A percentile compares a stretch with the other conserved stretches of the same genome.
phyloP scores from a whole-genome alignment of 805 yeast genomes.

The Suhomyces tanzawaensis region DNA sequence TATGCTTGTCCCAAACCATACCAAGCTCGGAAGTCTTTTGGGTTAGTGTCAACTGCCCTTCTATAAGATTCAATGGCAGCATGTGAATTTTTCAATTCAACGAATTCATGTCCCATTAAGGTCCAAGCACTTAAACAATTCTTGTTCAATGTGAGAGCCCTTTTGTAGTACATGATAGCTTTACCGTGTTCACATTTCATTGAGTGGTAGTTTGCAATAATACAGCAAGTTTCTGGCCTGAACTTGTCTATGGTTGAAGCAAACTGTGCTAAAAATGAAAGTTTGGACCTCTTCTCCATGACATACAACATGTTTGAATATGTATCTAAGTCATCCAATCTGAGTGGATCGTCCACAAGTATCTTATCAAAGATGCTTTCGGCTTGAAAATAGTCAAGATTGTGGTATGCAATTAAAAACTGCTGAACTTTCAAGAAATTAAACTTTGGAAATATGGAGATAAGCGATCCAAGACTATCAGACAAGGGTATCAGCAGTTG shows the following conservation, averaged over 20 bases:
- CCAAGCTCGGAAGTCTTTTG: conserved; percentile 94
- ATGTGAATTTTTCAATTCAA: conserved; percentile 91
- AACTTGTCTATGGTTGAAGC: conserved; percentile 80
- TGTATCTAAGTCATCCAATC: conserved; percentile 87
- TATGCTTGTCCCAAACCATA: conserved; percentile 98
- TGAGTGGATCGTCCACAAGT: conserved; percentile 69
- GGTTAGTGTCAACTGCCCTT: conserved; percentile 86
- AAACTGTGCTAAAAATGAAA: conserved; percentile 83
- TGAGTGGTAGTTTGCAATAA: conserved; percentile 90
- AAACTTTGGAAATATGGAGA: conserved; percentile 65
- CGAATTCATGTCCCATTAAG: conserved; percentile 97
- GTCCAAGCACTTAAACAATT: conserved; percentile 94
- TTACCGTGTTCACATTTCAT: conserved; percentile 91
- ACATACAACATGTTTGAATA: conserved; percentile 95
- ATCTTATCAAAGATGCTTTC: conserved; percentile 77
- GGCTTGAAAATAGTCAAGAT: conserved; percentile 80
- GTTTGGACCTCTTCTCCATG: conserved; percentile 81
- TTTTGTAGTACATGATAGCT: conserved; percentile 87
- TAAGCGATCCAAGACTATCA: conserved; percentile 48
- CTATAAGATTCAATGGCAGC: conserved; percentile 96
- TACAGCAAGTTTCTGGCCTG: conserved; percentile 92
- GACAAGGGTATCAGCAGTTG: conserved; percentile 57
- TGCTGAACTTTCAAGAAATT: conserved; percentile 74
- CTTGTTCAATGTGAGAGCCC: conserved; percentile 81
- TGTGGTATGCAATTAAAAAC: conserved; percentile 78